These are phyloP conservation scores for Ramaria rubella DNA, from an alignment of 768 basidiomycete genomes.

Conservation along the genomic window DNA sequence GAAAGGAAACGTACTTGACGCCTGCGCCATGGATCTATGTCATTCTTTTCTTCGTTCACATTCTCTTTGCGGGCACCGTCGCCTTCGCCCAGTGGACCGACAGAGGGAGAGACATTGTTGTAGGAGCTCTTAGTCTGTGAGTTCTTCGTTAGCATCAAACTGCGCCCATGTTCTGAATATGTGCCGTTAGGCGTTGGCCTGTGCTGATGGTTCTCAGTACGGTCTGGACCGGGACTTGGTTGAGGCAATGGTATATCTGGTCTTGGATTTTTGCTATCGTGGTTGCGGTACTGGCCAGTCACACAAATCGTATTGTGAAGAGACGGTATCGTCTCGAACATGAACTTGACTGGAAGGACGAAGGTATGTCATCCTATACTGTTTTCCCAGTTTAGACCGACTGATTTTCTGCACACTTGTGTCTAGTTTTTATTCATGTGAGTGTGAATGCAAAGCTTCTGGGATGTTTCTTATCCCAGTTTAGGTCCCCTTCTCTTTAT, in stretches of 20 bases:
- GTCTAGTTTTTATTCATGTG: conserved; percentile 10
- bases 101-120: conserved; percentile 11
- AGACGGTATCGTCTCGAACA: conserved; percentile 9
- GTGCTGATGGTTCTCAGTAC: conserved; percentile 12
- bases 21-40: conserved; percentile 8
- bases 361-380: conserved; percentile 1
- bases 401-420: not conserved
- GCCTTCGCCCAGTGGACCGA: conserved; percentile 12
- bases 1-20: conserved; percentile 12
- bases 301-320: conserved; percentile 9
- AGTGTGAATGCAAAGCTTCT: not conserved
- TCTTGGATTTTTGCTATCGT: conserved; percentile 10
- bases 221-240: conserved; percentile 13
- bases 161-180: not conserved
- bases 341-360: conserved; percentile 9
- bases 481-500: conserved; percentile 12
- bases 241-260: conserved; percentile 8
- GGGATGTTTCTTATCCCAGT: not conserved
- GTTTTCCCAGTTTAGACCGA: no score
- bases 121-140: conserved; percentile 9
- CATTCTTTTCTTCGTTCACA: conserved; percentile 11
- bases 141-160: not conserved
- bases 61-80: conserved; percentile 12
- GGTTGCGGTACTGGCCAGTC: conserved; percentile 7
- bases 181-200: conserved; percentile 6